Evolutionary conservation across 257 asterid genomes (phyloP), one percentile per base, ranked within the genome.

Genomic region (Ajuga chamaepitys): DNA sequence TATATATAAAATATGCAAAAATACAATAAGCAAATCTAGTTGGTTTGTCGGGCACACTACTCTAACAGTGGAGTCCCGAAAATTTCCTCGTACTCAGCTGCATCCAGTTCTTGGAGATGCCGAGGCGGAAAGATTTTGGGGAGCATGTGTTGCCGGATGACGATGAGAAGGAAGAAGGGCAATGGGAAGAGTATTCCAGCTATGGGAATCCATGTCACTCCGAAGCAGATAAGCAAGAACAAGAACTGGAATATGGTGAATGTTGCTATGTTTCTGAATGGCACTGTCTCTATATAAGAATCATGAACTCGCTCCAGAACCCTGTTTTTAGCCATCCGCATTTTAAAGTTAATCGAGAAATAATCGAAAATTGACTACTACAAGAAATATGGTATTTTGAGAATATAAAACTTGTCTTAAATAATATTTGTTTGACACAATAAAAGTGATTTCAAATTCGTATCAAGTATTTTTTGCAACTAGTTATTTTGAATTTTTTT

Each of bases 201-300:
- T 37, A 85, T 47, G 3, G 89, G 93, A 35, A 85, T 83, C 93
- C 89, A 85, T 3, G 93, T 83, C 21, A 83, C 78, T 8, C 89
- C 89, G 40, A 77, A 85, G 70, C 86, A 77, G 24, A 83, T 4
- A 17, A 81, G 37, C 60, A 85, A 54, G 45, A 77, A 81, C 2
- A 70, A 16, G 44, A 83, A 68, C 65, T 85, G 86, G 54, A 83
- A 85, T 4, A 77, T 3, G 2, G 93, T 85, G 72, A 85, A 85
- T 9, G 72, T 77, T 6, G 74, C 76, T 3, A 79, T 79, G 81
- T 22, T 60, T 69, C 48, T 77, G 78, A 81, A 78, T 18, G 87
- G 93, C 9, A 83, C 89, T 2, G 86, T 57, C 69, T 83, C 89
- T 51, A 85, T 75, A 32, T 77, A 85, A 11, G 89, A 85, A 30